These are phyloP conservation scores for Aspergillus melleus DNA, from an alignment of 2,329 filamentous ascomycete species.

Conservation along the genomic window DNA sequence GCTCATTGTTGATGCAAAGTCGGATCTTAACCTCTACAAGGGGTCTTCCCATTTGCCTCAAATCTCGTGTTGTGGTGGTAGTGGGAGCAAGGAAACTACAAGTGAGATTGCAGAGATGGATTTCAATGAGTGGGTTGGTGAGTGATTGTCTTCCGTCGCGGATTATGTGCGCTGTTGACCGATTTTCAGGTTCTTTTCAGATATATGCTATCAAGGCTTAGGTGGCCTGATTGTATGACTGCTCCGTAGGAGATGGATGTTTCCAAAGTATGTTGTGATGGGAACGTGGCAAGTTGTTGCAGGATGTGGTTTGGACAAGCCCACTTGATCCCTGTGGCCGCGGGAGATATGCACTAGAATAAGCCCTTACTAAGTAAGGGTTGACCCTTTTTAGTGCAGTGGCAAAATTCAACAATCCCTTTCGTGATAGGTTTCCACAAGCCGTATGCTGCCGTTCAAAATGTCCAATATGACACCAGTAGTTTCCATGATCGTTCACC, in stretches of 20 bases:
- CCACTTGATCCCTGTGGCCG: no score
- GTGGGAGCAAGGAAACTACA: background rate
- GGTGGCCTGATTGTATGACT: background rate
- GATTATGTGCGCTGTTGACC: constrained; percentile 1
- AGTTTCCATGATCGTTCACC: no score
- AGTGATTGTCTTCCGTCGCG: constrained; percentile 23
- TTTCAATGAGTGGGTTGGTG: constrained; percentile 55
- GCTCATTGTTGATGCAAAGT: constrained; percentile 47
- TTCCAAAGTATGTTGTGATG: no score
- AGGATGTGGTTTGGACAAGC: no score
- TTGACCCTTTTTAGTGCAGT: no score
- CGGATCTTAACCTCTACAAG: constrained; percentile 52
- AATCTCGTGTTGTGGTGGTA: constrained; percentile 18
- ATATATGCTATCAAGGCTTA: constrained; percentile 52
- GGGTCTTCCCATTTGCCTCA: constrained; percentile 22
- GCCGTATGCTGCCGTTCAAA: no score
- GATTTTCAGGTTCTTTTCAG: constrained; percentile 47
- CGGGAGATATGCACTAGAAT: no score
- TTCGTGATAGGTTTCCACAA: no score
- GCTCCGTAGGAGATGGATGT: no score
- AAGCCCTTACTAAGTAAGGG: no score
- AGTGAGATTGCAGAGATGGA: constrained; percentile 35
- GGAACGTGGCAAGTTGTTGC: no score
- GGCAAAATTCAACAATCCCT: accelerated
- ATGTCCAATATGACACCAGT: no score